Percentiles rank a stretch among this genome's conserved stretches.
Evolutionary conservation across 176 grass and related monocot genomes (phyloP).

Genomic region (Hordeum marinum): DNA sequence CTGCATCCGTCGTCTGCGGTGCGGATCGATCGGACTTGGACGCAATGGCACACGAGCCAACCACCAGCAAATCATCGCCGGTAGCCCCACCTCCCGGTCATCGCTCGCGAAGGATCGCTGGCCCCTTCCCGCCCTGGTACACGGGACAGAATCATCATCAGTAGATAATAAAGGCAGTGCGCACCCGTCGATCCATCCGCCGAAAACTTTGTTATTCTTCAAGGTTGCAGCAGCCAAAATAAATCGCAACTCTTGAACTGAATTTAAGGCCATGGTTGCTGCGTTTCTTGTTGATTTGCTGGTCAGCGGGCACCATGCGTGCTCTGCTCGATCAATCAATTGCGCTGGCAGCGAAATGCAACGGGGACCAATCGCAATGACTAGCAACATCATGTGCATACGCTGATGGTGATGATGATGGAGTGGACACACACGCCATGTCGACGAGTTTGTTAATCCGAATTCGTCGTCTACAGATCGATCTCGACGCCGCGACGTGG

Average conservation of each 20-base stretch:
- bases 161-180: too few relatives aligned
- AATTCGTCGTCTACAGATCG: not conserved
- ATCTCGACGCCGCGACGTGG: not conserved
- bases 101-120: not conserved
- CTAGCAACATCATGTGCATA: not conserved
- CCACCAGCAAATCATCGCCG: not conserved
- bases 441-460: not conserved
- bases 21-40: not conserved
- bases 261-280: too few relatives aligned
- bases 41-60: not conserved
- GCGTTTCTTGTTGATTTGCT: too few relatives aligned
- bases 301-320: too few relatives aligned
- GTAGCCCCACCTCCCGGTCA: not conserved
- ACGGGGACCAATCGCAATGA: not conserved
- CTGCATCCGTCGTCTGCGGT: not conserved
- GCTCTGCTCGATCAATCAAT: not conserved
- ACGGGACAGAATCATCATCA: not conserved
- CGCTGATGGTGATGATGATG: not conserved
- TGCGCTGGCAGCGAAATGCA: not conserved
- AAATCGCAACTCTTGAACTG: too few relatives aligned
- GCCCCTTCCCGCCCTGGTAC: not conserved
- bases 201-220: too few relatives aligned
- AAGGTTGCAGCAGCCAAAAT: too few relatives aligned
- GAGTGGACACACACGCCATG: not conserved
- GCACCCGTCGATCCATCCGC: too few relatives aligned